Evolutionary conservation across 139 green algal species (phyloP), one percentile per base, ranked within the genome.

Genomic region (Penium margaritaceum): DNA sequence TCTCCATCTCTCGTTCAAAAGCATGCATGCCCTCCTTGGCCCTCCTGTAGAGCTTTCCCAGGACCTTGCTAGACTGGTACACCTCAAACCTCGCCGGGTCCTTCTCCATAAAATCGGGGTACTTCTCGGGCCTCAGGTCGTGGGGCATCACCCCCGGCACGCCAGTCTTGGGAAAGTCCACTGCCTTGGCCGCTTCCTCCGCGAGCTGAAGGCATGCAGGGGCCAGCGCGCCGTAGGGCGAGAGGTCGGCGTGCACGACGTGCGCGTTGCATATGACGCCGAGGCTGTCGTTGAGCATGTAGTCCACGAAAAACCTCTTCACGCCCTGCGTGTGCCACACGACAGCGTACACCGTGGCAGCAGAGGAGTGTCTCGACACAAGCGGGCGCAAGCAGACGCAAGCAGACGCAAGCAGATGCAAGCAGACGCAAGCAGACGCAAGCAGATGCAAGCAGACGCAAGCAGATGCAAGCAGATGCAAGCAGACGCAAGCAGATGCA

Each of bases 51-150:
- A 79, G 32, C 2, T 30, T 44, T 7, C 72, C 72, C 47, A 79
- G 65, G 17, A 66, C 6, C 44, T 79, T 79, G 38, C 4, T 24
- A 0, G 72, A 75, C 27, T 44, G 30, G 53, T 67, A 68, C 3
- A 19, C 76, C 12, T 33, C 12, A 19, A 66, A 2, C 33, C 62
- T 14, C 2, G 61, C n/a, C 2, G 63, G n/a, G 51, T 81, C 74
- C 38, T 81, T 81, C 46, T 72, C 39, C 78, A 84, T 84, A 55
- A 77, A 84, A 67, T 77, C 64, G 12, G 78, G 77, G 60, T 77
- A 84, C 46, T 62, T 17, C 3, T 12, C 5, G 5, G 53, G 32
- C 4, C 21, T 21, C 21, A 81, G 38, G 3, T 44, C 34, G 53
- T 14, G 30, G 1, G 72, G 63, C 43, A 81, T 27, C 17, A 54